Conservation (phyloP, 75 land plant species). For the Pinus tabuliformis region DNA sequence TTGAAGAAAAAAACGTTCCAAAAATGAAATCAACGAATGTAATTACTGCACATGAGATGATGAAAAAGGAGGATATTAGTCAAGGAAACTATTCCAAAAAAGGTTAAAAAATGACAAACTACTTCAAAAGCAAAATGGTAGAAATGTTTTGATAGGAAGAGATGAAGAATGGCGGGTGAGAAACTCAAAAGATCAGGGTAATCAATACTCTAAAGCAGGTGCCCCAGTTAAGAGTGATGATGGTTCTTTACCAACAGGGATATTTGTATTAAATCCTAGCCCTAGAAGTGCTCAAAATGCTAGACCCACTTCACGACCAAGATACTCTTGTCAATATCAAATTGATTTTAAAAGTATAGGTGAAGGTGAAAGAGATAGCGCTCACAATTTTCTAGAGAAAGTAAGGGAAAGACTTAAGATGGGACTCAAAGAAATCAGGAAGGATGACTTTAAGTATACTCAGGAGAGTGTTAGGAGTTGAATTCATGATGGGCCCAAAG, state of each 20-base stretch:
- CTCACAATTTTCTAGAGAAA: constrained; percentile 12
- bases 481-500: constrained; percentile 20
- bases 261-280: constrained; percentile 80
- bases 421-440: constrained; percentile 1
- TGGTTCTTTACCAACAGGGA: constrained; percentile 41
- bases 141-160: no score
- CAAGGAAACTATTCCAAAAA: background rate
- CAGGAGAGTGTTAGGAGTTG: constrained; percentile 7
- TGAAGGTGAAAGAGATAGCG: constrained; percentile 15
- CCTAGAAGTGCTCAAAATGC: constrained; percentile 23
- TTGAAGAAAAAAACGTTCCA: constrained; percentile 9
- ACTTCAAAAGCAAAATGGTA: constrained; percentile 7
- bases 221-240: constrained; percentile 9
- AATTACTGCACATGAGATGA: background rate
- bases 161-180: constrained; percentile 6
- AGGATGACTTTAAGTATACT: constrained; percentile 5
- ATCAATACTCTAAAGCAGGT: background rate
- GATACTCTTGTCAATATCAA: constrained; percentile 12
- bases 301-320: constrained; percentile 22
- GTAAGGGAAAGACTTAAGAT: constrained; percentile 16
- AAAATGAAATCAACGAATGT: constrained; percentile 19
- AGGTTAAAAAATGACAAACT: constrained; percentile 1
- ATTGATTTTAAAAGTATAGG: constrained; percentile 9
- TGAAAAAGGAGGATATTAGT: constrained; percentile 8
- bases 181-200: constrained; percentile 9